Conservation (phyloP, 495 filamentous ascomycete genomes). For the Achaetomiella virescens region DNA sequence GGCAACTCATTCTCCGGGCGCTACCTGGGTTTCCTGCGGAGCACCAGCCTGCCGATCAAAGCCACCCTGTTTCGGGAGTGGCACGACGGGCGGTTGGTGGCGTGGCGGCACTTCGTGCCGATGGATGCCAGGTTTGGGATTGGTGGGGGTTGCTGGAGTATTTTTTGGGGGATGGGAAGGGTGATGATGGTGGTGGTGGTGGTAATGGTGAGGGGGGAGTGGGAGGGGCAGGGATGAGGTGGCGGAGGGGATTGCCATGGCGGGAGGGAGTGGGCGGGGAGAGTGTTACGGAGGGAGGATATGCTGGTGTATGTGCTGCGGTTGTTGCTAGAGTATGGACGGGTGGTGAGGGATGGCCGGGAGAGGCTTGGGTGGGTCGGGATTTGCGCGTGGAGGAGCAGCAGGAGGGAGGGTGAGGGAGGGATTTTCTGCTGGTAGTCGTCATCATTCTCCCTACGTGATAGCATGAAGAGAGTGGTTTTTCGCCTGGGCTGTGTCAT, state of each 20-base stretch:
- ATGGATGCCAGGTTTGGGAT: slow-evolving; percentile 80
- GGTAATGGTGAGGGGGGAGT: neutral
- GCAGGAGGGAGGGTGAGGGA: neutral
- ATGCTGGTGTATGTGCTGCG: slow-evolving; percentile 67
- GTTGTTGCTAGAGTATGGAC: slow-evolving; percentile 65
- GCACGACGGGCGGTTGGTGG: slow-evolving; percentile 63
- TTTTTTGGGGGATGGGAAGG: slow-evolving; percentile 53
- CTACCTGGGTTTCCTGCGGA: slow-evolving; percentile 61
- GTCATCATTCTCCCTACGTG: no score
- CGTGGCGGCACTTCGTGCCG: slow-evolving; percentile 75
- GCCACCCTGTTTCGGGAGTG: slow-evolving; percentile 70
- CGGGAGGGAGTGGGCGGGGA: slow-evolving; percentile 61
- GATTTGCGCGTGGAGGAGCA: slow-evolving; percentile 19
- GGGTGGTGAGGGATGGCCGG: slow-evolving; percentile 53
- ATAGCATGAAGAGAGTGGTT: no score
- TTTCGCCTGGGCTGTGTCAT: neutral
- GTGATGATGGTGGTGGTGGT: no score
- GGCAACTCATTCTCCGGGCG: slow-evolving; percentile 68
- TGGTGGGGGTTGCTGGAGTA: slow-evolving; percentile 74
- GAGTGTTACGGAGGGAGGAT: slow-evolving; percentile 60
- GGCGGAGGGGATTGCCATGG: slow-evolving; percentile 54
- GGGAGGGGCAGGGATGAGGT: slow-evolving; percentile 11
- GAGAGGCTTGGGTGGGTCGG: slow-evolving; percentile 35
- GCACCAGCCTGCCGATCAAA: slow-evolving; percentile 61
- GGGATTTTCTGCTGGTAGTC: neutral